phyloP scores from a whole-genome alignment of 345 rosid genomes.

The Passiflora organensis region DNA sequence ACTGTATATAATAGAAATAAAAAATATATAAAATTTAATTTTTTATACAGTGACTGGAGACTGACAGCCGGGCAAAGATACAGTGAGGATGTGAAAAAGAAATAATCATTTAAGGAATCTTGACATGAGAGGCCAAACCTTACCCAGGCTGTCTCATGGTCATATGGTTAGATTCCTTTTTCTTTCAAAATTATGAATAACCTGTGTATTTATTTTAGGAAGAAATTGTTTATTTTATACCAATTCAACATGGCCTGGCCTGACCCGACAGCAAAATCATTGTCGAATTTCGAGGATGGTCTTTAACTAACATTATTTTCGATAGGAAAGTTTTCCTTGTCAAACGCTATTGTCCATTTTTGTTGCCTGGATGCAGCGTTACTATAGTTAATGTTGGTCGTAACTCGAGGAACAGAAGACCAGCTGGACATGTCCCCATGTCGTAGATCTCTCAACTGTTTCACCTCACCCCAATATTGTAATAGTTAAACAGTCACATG shows the following conservation, averaged over 20 bases:
- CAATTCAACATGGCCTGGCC: conserved; percentile 15
- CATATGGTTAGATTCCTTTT: conserved; percentile 28
- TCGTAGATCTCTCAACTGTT: background rate
- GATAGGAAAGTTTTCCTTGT: too few relatives aligned
- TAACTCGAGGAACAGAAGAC: background rate
- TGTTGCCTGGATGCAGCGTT: too few relatives aligned
- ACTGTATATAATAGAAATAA: too few relatives aligned
- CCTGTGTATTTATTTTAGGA: too few relatives aligned
- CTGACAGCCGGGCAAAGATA: conserved; percentile 22
- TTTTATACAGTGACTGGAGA: conserved; percentile 1
- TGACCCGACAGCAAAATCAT: conserved; percentile 33
- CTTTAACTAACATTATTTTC: background rate
- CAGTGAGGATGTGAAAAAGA: conserved; percentile 11
- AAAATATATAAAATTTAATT: background rate
- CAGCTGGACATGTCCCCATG: background rate
- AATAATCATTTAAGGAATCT: conserved; percentile 14
- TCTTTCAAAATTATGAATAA: conserved; percentile 25
- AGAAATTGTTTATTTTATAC: too few relatives aligned
- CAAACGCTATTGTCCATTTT: too few relatives aligned
- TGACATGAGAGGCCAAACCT: conserved; percentile 22
- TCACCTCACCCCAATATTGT: background rate
- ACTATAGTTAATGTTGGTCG: too few relatives aligned
- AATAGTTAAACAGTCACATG: background rate
- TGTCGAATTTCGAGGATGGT: conserved; percentile 30
- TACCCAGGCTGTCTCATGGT: conserved; percentile 25